These are phyloP conservation scores for Ophiobolus disseminans DNA, from an alignment of 2,329 filamentous ascomycete species.

Conservation along the genomic window DNA sequence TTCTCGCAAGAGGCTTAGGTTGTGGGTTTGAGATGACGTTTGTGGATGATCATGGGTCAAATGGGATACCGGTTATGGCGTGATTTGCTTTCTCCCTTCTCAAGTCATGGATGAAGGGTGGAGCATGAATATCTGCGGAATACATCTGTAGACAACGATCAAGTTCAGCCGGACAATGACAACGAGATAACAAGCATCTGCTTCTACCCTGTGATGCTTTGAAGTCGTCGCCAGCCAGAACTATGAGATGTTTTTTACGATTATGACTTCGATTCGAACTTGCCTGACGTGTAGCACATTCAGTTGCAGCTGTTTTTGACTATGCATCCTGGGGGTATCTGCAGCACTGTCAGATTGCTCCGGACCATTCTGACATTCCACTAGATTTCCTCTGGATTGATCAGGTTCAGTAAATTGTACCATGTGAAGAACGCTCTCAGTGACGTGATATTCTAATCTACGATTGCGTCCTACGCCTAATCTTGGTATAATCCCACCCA, in stretches of 20 bases:
- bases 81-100: conserved; percentile 43
- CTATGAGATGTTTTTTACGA: too few relatives aligned
- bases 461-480: not conserved
- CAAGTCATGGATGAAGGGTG: conserved; percentile 44
- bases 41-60: conserved; percentile 41
- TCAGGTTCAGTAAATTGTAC: not conserved
- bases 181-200: conserved; percentile 33
- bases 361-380: too few relatives aligned
- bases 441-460: not conserved
- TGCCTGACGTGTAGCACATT: too few relatives aligned
- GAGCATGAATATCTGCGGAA: conserved; percentile 29
- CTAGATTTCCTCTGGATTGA: too few relatives aligned
- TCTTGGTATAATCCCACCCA: conserved; percentile 5
- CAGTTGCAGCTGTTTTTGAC: too few relatives aligned
- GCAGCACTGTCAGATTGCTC: too few relatives aligned
- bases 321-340: too few relatives aligned
- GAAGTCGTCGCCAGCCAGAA: too few relatives aligned
- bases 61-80: conserved; percentile 48
- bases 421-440: too few relatives aligned
- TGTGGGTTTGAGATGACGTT: conserved; percentile 24
- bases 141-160: conserved; percentile 38
- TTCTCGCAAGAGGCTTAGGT: conserved; percentile 62
- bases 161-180: conserved; percentile 44
- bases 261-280: too few relatives aligned
- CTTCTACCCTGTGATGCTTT: conserved; percentile 4